Conservation (phyloP, 2,329 filamentous ascomycete genomes). For the Alternaria tenuissima region DNA sequence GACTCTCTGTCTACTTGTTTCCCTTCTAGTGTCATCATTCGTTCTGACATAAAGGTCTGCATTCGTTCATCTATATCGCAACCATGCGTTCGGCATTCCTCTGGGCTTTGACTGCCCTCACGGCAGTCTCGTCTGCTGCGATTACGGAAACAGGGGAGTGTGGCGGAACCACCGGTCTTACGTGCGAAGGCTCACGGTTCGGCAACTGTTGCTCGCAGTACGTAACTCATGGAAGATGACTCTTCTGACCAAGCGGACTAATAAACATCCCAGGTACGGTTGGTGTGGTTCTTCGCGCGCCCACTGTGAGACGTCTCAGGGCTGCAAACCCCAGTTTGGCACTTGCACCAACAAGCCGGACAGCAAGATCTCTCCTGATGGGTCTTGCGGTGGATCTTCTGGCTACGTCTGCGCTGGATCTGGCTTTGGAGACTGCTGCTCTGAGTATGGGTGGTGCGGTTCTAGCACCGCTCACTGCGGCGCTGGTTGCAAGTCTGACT, state of each 20-base stretch:
- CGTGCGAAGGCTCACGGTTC: neutral
- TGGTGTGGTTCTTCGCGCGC: neutral
- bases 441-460: constrained; percentile 8
- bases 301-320: neutral
- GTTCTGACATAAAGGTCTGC: neutral
- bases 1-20: neutral
- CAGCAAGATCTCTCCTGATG: neutral
- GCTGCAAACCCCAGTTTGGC: neutral
- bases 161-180: neutral
- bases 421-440: constrained; percentile 8
- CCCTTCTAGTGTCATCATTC: constrained; percentile 3
- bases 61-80: neutral
- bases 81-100: neutral
- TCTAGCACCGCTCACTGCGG: neutral
- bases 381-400: constrained; percentile 1
- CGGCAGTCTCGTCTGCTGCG: neutral
- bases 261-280: neutral
- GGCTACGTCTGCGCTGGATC: neutral
- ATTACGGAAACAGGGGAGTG: neutral
- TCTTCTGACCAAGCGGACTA: neutral
- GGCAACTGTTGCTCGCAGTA: neutral
- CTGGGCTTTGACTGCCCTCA: constrained; percentile 2
- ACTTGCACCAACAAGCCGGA: neutral
- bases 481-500: constrained; percentile 1
- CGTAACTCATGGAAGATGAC: neutral